phyloP scores from a whole-genome alignment of 208 protist species.

The Strigomonas galati region DNA sequence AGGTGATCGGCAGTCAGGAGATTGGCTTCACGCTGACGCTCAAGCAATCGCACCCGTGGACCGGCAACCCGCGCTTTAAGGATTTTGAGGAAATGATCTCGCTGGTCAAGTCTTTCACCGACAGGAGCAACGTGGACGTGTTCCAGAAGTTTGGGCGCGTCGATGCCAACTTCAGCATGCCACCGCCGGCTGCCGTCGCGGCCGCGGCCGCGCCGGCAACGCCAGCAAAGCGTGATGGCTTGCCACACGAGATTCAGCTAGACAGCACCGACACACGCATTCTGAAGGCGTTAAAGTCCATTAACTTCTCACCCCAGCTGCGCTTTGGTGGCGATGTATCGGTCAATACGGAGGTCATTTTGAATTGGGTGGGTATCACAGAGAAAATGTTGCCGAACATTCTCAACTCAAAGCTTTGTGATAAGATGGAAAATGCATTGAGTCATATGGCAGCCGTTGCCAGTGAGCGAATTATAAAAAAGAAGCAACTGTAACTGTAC shows the following conservation, averaged over 20 bases:
- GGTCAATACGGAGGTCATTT: constrained; percentile 86
- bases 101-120: constrained; percentile 78
- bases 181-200: neutral
- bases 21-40: constrained; percentile 74
- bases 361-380: constrained; percentile 86
- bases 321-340: constrained; percentile 86
- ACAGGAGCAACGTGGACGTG: constrained; percentile 60
- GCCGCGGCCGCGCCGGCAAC: neutral
- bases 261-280: constrained; percentile 25
- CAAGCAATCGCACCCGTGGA: constrained; percentile 81
- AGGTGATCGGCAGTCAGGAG: constrained; percentile 49
- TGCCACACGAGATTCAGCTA: neutral
- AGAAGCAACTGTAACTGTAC: neutral
- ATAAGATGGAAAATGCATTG: constrained; percentile 55
- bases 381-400: constrained; percentile 84
- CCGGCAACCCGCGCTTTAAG: constrained; percentile 80
- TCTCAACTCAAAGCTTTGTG: constrained; percentile 60
- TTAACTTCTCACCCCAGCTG: constrained; percentile 83
- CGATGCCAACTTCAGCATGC: constrained; percentile 14
- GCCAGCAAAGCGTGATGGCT: neutral
- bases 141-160: constrained; percentile 70
- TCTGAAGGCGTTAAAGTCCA: constrained; percentile 50
- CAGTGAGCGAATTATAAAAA: constrained; percentile 35
- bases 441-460: constrained; percentile 26
- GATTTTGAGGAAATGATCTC: constrained; percentile 85